Evolutionary conservation across 768 basidiomycete genomes (phyloP).

Genomic region (Mycena chlorophos): DNA sequence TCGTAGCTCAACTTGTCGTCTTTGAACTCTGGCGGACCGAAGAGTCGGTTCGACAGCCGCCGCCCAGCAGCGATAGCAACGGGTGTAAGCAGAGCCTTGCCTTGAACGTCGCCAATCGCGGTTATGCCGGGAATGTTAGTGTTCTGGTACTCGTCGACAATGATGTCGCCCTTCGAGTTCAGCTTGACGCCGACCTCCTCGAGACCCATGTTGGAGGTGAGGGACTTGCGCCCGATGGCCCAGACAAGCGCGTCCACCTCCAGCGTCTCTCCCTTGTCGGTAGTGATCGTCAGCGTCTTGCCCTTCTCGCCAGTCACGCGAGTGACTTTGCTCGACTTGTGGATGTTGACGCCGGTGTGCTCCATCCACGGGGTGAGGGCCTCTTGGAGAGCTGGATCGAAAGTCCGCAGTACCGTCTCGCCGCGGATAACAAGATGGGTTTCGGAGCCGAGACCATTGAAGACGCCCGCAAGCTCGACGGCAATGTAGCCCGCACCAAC

Average conservation of each 20-base stretch:
- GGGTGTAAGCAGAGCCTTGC: slow-evolving; percentile 91
- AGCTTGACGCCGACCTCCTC: slow-evolving; percentile 75
- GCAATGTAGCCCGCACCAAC: slow-evolving; percentile 98
- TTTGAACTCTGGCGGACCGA: slow-evolving; percentile 84
- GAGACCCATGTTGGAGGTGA: slow-evolving; percentile 76
- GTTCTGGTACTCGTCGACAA: slow-evolving; percentile 92
- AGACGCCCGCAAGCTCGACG: slow-evolving; percentile 92
- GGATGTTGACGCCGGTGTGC: slow-evolving; percentile 88
- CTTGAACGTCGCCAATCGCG: slow-evolving; percentile 90
- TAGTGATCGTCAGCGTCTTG: slow-evolving; percentile 70
- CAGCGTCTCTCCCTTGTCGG: slow-evolving; percentile 71
- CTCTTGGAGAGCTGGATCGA: slow-evolving; percentile 86
- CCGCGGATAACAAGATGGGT: slow-evolving; percentile 90
- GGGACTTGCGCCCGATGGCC: slow-evolving; percentile 89
- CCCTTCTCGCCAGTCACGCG: slow-evolving; percentile 78
- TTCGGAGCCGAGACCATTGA: slow-evolving; percentile 88
- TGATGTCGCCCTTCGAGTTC: slow-evolving; percentile 77
- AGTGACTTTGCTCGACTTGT: slow-evolving; percentile 72
- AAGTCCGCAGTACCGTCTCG: slow-evolving; percentile 88
- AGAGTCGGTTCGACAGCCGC: slow-evolving; percentile 84
- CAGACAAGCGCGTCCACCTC: slow-evolving; percentile 89
- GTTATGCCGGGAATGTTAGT: slow-evolving; percentile 68
- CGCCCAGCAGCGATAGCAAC: slow-evolving; percentile 97
- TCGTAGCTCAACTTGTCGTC: slow-evolving; percentile 85
- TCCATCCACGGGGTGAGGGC: slow-evolving; percentile 88